Base-by-base conservation (phyloP, 2,329 filamentous ascomycete genomes). In the Aspergillus latus region DNA sequence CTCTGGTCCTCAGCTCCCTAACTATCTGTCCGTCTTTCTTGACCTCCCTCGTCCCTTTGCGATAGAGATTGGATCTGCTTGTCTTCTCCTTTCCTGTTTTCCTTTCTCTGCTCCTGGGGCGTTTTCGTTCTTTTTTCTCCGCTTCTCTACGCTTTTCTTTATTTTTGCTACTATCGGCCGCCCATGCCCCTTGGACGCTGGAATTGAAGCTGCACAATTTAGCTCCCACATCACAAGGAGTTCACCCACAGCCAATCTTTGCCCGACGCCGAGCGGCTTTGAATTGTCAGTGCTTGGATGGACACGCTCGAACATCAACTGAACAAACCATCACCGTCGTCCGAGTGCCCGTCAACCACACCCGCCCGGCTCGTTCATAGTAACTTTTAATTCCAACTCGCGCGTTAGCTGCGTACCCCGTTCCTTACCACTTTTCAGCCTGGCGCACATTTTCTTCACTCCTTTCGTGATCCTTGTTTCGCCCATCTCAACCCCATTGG, bases 111-210 rank as follows among this genome's bases (percentile, higher is more conserved):
- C 49, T 56, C 51, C 54, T 52, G 51, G 47, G 56, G 52, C 56
- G 37, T 10, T 52, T 54, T 51, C 58, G 26, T 58, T 59, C 52
- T 21, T 21, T 45, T 49, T 54, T 49, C 49, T 58, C 49, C 49
- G 48, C 54, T 54, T 57, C 46, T 55, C 54, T 56, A 54, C 56
- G 54, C 60, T 59, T 54, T 61, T 48, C 16, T 42, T 59, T 61
- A 55, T 52, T 55, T 21, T 26, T 58, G 30, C 44, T 49, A 57
- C 59, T 63, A 44, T 58, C 59, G 49, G 42, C 57, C 52, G 44
- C 56, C 52, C 54, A 64, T 65, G 59, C 57, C 61, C 54, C 56
- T 57, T 54, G 52, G 39, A 49, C 54, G 52, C 54, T 52, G 43
- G 53, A 57, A 46, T 60, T 58, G 49, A 50, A 52, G 45, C 52